Evolutionary conservation across 108 stramenopile genomes (phyloP), one percentile per base, ranked within the genome.

Genomic region (Skeletonema menzelii): DNA sequence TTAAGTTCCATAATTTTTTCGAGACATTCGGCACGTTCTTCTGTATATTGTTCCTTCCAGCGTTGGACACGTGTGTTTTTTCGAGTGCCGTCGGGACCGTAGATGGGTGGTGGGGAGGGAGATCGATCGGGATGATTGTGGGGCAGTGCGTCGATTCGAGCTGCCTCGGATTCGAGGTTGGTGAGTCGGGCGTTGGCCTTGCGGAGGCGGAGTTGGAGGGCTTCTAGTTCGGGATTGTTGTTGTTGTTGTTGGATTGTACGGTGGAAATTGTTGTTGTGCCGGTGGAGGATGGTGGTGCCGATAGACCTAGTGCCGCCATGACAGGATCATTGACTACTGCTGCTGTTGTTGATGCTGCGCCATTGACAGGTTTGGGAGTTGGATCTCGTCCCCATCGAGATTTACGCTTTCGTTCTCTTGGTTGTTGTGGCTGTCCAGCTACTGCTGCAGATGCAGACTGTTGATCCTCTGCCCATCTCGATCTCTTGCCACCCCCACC

Each of bases 21-120:
- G 30, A 97, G 83, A 30, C 97, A 78, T 19, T 89, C 88, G 65
- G 86, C 82, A 32, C 93, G 88, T 73, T 98, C 93, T 19, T 88
- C 73, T 31, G 87, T 87, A 62, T 95, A 96, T 15, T 81, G 72
- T 58, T 95, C 95, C 30, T 88, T 60, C 97, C 97, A 98, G n/a
- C 98, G 88, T 19, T 87, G 87, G 58, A 97, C 97, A 28, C 98
- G 88, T 12, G 96, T 98, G 73, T 99, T 99, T 32, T 88, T 95
- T 0, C 98, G 83, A 38, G 91, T 96, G 7, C 99, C 99, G 68
- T 95, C 90, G 31, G 91, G 67, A 20, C 97, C 97, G 75, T 99
- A 99, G 11, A 94, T 80, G 56, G 95, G 95, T 24, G 95, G 95
- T 6, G 95, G 95, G 49, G 88, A 90, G 30, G 92, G 92, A 14